These are phyloP conservation scores for Salix caprea DNA, from an alignment of 345 rosid species.

Conservation along the genomic window DNA sequence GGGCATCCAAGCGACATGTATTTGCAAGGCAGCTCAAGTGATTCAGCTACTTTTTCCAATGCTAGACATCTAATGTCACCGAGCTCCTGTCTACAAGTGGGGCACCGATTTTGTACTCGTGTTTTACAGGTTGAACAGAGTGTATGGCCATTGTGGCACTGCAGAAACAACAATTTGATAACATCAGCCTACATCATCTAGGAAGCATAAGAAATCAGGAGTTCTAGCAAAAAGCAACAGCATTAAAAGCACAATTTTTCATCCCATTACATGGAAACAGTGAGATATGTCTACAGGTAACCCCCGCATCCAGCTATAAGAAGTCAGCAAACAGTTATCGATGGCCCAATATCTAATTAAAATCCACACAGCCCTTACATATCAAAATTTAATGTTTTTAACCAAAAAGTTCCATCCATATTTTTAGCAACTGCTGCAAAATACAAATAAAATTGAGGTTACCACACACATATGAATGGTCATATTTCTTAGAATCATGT, in stretches of 20 bases:
- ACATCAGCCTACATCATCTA: slow-evolving; percentile 1
- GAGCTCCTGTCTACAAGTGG: slow-evolving; percentile 96
- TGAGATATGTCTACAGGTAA: not conserved
- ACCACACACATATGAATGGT: not conserved
- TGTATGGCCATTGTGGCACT: slow-evolving; percentile 98
- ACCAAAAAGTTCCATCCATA: not conserved
- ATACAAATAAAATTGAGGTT: not conserved
- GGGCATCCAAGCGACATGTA: slow-evolving; percentile 76
- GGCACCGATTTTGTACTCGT: slow-evolving; percentile 85
- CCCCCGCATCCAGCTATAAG: not conserved
- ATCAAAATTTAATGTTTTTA: not conserved
- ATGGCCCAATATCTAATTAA: not conserved
- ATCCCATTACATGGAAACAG: not conserved
- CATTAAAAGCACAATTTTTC: not conserved
- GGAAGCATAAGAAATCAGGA: not conserved
- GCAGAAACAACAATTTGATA: slow-evolving; percentile 17
- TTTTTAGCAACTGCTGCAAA: not conserved
- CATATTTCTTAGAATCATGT: not conserved
- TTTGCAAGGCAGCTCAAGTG: slow-evolving; percentile 88
- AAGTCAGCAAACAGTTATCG: not conserved
- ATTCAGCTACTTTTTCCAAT: slow-evolving; percentile 89
- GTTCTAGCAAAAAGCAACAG: not conserved
- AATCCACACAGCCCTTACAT: not conserved
- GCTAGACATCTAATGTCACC: slow-evolving; percentile 96
- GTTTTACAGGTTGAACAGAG: slow-evolving; percentile 90